Evolutionary conservation across 768 basidiomycete species (phyloP).

Genomic region (Mycena indigotica): DNA sequence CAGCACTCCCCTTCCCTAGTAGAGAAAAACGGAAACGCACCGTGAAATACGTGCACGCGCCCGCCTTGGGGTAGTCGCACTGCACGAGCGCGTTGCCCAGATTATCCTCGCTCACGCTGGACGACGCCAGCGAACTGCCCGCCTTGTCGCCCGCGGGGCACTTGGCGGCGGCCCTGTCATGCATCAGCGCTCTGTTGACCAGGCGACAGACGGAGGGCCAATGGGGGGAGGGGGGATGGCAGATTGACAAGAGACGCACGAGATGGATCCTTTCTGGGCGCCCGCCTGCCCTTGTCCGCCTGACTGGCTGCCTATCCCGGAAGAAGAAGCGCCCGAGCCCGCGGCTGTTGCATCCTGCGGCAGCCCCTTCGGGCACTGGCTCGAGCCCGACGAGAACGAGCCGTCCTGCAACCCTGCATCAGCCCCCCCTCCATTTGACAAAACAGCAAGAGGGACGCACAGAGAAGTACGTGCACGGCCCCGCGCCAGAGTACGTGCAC

Average conservation of each 20-base stretch:
- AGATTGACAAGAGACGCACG: not conserved
- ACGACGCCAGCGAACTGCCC: not conserved
- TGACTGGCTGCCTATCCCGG: no score
- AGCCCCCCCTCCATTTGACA: no score
- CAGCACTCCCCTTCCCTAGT: no score
- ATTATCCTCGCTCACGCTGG: not conserved
- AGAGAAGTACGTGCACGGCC: conserved; percentile 8
- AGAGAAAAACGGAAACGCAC: not conserved
- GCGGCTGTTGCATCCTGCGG: not conserved
- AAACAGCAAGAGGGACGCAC: conserved; percentile 1
- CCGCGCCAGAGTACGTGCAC: conserved; percentile 7
- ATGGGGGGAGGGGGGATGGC: no score
- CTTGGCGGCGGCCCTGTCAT: not conserved
- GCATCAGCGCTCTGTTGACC: not conserved
- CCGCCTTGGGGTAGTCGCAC: not conserved
- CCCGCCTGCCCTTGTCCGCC: no score
- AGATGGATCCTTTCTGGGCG: not conserved
- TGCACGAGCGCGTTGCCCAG: not conserved
- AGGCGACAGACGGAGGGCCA: not conserved
- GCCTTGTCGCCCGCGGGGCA: not conserved
- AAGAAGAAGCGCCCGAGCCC: not conserved
- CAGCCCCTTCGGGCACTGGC: not conserved
- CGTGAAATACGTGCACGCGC: not conserved
- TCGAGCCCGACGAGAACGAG: not conserved
- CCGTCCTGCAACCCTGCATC: not conserved